These are phyloP conservation scores for Phaffia tasmanica DNA, from an alignment of 768 basidiomycete genomes.

Conservation along the genomic window DNA sequence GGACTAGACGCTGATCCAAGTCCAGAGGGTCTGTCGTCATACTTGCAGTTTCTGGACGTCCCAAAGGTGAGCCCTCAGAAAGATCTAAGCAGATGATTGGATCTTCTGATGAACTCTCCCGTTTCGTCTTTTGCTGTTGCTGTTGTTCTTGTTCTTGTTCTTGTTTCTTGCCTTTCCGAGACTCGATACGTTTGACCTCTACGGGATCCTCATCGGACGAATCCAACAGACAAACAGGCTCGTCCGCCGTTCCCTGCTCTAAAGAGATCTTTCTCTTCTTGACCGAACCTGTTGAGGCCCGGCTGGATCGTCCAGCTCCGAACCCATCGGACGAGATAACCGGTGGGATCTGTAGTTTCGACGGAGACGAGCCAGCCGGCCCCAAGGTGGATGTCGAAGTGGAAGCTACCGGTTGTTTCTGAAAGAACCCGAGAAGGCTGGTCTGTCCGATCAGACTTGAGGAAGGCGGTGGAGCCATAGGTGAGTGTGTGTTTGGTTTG, in stretches of 20 bases:
- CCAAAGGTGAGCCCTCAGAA: background rate
- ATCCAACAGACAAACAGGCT: constrained; percentile 14
- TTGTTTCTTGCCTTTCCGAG: background rate
- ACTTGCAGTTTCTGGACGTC: background rate
- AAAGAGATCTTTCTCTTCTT: background rate
- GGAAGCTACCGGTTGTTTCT: background rate
- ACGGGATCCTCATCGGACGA: constrained; percentile 11
- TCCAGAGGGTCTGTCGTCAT: background rate
- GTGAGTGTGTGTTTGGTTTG: too few species aligned
- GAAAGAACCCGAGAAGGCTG: too few species aligned
- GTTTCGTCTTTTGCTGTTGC: background rate
- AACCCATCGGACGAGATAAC: background rate
- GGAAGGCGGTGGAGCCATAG: too few species aligned
- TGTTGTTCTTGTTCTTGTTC: background rate
- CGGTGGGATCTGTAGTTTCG: background rate
- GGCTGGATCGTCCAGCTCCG: background rate
- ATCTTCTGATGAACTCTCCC: background rate
- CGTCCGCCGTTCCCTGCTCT: constrained; percentile 2
- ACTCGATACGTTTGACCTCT: background rate
- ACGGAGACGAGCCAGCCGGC: background rate
- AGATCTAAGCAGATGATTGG: too few species aligned
- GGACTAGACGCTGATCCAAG: background rate
- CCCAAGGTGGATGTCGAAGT: background rate
- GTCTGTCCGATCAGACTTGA: too few species aligned
- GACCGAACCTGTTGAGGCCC: too few species aligned